Percentiles rank a stretch among this genome's conserved stretches.
phyloP scores from a whole-genome alignment of 805 yeast genomes.

The Yarrowia sp. region DNA sequence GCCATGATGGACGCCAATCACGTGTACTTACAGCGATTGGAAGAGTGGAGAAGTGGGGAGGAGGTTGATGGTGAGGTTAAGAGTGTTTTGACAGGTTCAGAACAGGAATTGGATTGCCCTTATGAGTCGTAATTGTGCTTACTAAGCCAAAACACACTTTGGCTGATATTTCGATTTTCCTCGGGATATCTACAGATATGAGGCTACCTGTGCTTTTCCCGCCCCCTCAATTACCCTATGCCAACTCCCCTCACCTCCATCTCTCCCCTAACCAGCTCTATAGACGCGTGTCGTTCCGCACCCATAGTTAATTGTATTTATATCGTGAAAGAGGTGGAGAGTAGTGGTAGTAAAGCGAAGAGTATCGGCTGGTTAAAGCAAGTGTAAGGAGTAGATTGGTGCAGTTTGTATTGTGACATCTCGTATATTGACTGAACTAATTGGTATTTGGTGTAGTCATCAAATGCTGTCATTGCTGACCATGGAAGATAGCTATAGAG shows the following conservation, averaged over 20 bases:
- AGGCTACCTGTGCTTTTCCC: accelerated
- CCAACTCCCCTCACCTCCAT: background rate
- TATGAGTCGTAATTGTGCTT: no score
- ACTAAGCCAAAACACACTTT: no score
- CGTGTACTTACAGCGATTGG: background rate
- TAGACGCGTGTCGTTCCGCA: conserved; percentile 20
- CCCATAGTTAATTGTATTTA: conserved; percentile 14
- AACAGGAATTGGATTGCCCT: background rate
- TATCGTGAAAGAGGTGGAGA: background rate
- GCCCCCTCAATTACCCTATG: background rate
- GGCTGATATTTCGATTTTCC: background rate
- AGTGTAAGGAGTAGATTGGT: no score
- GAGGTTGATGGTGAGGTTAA: background rate
- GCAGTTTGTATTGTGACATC: no score
- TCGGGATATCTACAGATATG: background rate
- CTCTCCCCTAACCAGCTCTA: conserved; percentile 6
- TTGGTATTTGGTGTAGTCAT: no score
- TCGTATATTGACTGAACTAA: no score
- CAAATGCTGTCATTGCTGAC: no score
- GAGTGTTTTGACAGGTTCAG: background rate
- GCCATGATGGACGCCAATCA: conserved; percentile 22
- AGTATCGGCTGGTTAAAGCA: no score
- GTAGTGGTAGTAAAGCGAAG: no score
- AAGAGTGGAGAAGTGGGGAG: conserved; percentile 8
- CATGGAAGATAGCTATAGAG: no score